Base-by-base conservation (phyloP, 805 yeast genomes). In the Sugiyamaella smithiae region DNA sequence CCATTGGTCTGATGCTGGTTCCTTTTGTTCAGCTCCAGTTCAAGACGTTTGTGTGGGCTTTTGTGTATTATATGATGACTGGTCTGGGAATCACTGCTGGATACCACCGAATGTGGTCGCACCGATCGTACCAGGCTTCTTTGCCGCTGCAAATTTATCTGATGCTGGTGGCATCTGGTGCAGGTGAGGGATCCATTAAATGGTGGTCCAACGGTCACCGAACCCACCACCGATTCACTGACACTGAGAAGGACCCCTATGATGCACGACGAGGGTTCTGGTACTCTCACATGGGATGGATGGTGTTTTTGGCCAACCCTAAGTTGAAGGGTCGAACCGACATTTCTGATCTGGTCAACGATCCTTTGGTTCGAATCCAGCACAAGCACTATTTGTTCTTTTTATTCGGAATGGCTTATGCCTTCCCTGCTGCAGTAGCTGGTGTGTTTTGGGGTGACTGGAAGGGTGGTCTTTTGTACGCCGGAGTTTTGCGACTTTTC, bases 271-370 rank as follows among this genome's bases (percentile, higher is more conserved):
- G 85, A 51, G 97, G 97, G 0, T 75, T 88, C 58, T 67, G 77
- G 59, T 89, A 81, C 77, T 81, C 91, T 28, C 96, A 89, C 67
- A 72, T 88, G 68, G 97, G 97, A 2, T 90, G 96, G 95, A 76
- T 86, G 69, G 62, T 88, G 28, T 71, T 84, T 51, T 76, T 75
- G 56, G 89, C 87, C 55, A 81, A 80, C 65, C 76, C 82, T 16
- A 77, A 77, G 70, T 68, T 77, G 70, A 69, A 86, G 75, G 69
- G 79, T 63, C 71, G 89, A 60, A 80, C 82, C 44, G 85, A 81
- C 61, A 77, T 81, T 59, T 70, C 80, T 48, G 87, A 88, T 62
- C 73, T 88, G 61, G 77, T 84, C 46, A 68, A 72, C 50, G 81
- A 74, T 61, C 72, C 75, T 51, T 66, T 80, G 57, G 74, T 81